Evolutionary conservation across 2,329 filamentous ascomycete genomes (phyloP), one percentile per base, ranked within the genome.

Genomic region (Cladosporium cucumerinum): DNA sequence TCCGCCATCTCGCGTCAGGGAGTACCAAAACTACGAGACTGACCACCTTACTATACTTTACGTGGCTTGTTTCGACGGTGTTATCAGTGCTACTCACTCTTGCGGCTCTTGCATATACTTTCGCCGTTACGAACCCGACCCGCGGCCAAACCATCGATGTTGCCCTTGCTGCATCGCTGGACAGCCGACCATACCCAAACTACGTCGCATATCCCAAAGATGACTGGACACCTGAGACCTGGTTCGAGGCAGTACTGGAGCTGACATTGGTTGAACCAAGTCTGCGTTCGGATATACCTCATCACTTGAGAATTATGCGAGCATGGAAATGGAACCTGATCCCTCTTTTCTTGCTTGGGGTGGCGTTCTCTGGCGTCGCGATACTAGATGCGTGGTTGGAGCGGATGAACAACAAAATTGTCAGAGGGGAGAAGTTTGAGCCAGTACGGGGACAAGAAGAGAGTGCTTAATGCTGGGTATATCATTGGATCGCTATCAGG

Each of bases 241-340:
- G 72, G 73, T 71, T 72, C 61, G 32, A 57, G 11, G 72, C 72
- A 12, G 66, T 75, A 0, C 64, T 74, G 46, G 43, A 69, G 36
- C 64, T 73, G 14, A 63, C 66, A 25, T 60, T 74, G 16, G 64
- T 57, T 25, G 51, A 43, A 25, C 36, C 28, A 11, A 61, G 55
- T 18, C 68, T 71, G 46, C 46, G 67, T 4, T 60, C 61, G 6
- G 66, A 72, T 23, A 70, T 74, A n/a, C 10, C 57, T 1, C 21
- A 26, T 7, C 68, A 69, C 25, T 34, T 72, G 28, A 49, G 28
- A 16, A 60, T 72, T 46, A 73, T 73, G 69, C 61, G 68, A 46
- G 72, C 58, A 3, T 75, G 73, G 72, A 68, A 67, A 39, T 74
- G 71, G 71, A 75, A 75, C 63, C 55, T 74, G n/a, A 69, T 75